Evolutionary conservation across 2,329 filamentous ascomycete species (phyloP).

Genomic region (Harringtonia lauricola): DNA sequence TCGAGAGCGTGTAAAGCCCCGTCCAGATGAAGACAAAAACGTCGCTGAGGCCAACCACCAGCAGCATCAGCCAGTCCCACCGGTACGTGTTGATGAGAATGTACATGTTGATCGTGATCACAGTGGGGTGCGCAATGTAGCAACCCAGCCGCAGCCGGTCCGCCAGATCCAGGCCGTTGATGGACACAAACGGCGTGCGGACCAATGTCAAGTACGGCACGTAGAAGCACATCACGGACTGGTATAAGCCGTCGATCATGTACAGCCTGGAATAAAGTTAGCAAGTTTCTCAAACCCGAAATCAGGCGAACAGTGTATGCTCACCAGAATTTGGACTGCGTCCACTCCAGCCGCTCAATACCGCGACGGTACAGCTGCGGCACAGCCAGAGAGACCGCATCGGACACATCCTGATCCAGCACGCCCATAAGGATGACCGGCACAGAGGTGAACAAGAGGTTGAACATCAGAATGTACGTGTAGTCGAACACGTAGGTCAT

Average conservation of each 20-base stretch:
- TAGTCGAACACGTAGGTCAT: slow-evolving; percentile 96
- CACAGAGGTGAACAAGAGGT: slow-evolving; percentile 90
- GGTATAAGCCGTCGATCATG: slow-evolving; percentile 90
- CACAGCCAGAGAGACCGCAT: slow-evolving; percentile 85
- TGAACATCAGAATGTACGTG: slow-evolving; percentile 94
- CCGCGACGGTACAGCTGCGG: slow-evolving; percentile 91
- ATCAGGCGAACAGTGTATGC: slow-evolving; percentile 18
- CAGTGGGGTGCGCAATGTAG: slow-evolving; percentile 73
- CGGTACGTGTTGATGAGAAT: slow-evolving; percentile 93
- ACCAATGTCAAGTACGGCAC: slow-evolving; percentile 76
- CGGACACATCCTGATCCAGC: slow-evolving; percentile 91
- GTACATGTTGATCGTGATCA: slow-evolving; percentile 86
- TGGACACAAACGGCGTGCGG: slow-evolving; percentile 56
- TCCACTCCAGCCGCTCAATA: slow-evolving; percentile 96
- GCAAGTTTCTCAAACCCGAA: background rate
- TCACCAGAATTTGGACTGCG: slow-evolving; percentile 91
- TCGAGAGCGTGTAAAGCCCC: slow-evolving; percentile 60
- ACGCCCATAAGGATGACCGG: slow-evolving; percentile 94
- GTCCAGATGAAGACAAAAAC: slow-evolving; percentile 94
- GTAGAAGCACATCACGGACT: slow-evolving; percentile 88
- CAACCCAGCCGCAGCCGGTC: slow-evolving; percentile 79
- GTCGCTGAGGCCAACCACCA: slow-evolving; percentile 73
- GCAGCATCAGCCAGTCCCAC: slow-evolving; percentile 92
- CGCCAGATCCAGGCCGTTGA: slow-evolving; percentile 62
- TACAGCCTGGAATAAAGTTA: slow-evolving; percentile 54